Percentiles rank a stretch among this genome's conserved stretches.
Conservation (phyloP, 2,329 filamentous ascomycete species). For the Epichloe gansuensis region DNA sequence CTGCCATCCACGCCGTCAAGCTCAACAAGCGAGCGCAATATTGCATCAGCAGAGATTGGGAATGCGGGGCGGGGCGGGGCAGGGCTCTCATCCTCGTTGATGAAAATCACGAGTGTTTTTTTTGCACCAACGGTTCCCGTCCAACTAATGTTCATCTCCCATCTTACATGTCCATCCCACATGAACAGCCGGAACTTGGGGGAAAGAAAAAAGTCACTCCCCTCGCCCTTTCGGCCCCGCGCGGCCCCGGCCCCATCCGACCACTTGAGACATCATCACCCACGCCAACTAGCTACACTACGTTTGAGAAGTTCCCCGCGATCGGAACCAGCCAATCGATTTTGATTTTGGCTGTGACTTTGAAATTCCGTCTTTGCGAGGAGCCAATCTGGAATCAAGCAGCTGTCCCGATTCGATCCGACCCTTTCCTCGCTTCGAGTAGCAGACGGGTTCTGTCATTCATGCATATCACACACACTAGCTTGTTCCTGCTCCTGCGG, state of each 20-base stretch:
- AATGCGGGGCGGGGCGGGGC: no score
- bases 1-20: no score
- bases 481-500: not conserved
- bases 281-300: not conserved
- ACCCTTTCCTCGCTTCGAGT: no score
- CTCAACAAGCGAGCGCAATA: no score
- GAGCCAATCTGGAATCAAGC: not conserved
- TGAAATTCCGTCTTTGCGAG: not conserved
- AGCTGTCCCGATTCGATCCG: not conserved
- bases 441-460: not conserved
- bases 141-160: no score
- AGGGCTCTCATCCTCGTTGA: not conserved
- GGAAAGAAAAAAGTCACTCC: no score
- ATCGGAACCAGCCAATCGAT: not conserved
- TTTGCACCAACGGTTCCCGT: not conserved
- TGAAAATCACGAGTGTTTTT: not conserved
- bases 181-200: no score
- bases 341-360: no score
- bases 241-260: not conserved
- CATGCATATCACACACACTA: not conserved
- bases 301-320: not conserved
- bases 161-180: no score
- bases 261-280: not conserved
- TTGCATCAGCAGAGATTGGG: no score
- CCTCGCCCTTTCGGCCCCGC: no score